These are phyloP conservation scores for Silene coronaria DNA, from an alignment of 179 eudicot species.

Conservation along the genomic window DNA sequence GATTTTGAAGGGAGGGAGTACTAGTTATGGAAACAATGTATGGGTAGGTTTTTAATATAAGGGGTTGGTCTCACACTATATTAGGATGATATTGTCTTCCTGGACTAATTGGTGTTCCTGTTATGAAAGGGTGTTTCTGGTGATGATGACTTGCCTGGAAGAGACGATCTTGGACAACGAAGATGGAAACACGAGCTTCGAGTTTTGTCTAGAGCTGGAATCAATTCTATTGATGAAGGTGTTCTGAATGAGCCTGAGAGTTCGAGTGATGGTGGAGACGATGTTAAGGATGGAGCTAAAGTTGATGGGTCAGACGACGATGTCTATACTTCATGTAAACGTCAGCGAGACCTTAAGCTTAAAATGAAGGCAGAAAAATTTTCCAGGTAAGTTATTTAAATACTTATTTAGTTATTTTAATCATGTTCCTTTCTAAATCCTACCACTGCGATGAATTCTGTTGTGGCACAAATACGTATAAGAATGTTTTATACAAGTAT, in stretches of 20 bases:
- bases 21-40: too few species aligned
- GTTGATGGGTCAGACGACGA: constrained; percentile 47
- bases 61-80: too few species aligned
- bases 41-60: too few species aligned
- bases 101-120: not conserved
- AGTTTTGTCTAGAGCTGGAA: constrained; percentile 70
- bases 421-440: not conserved
- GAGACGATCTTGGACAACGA: constrained; percentile 92
- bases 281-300: constrained; percentile 33
- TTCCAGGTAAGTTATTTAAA: constrained; percentile 39
- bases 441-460: not conserved
- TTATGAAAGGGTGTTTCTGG: constrained; percentile 61
- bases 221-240: constrained; percentile 35
- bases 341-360: constrained; percentile 49
- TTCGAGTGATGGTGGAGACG: constrained; percentile 27
- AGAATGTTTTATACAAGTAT: not conserved
- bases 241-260: constrained; percentile 31
- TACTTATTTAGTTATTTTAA: not conserved
- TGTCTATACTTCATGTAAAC: constrained; percentile 46
- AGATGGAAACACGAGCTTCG: constrained; percentile 85
- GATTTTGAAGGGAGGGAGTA: too few species aligned
- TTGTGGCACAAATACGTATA: not conserved
- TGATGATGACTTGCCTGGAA: constrained; percentile 86
- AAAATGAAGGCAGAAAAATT: constrained; percentile 54
- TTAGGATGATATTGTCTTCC: not conserved